Evolutionary conservation across 441 rosid species (phyloP).

Genomic region (Erysimum cheiri): DNA sequence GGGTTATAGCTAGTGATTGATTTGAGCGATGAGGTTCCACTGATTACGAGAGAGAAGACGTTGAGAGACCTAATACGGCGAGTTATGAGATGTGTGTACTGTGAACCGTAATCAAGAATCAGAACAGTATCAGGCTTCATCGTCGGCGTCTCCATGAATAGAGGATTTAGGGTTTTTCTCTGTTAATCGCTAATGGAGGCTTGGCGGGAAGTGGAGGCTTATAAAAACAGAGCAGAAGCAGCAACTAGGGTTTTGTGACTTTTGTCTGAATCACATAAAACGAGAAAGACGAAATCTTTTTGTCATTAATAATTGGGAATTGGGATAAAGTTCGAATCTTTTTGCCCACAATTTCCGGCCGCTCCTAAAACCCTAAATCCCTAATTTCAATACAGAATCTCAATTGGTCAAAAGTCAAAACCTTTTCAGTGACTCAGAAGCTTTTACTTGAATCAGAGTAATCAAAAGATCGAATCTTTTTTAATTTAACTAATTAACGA

Average conservation of each 20-base stretch:
- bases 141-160: slow-evolving; percentile 53
- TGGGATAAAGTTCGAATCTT: slow-evolving; percentile 23
- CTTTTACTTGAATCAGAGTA: slow-evolving; percentile 8
- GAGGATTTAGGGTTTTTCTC: slow-evolving; percentile 39
- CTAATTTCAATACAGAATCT: background rate
- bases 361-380: slow-evolving; percentile 31
- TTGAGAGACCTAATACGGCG: slow-evolving; percentile 83
- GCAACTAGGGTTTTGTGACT: slow-evolving; percentile 38
- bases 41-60: slow-evolving; percentile 82
- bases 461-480: no score
- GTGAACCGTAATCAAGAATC: slow-evolving; percentile 91
- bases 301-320: background rate
- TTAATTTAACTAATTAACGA: no score
- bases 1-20: slow-evolving; percentile 69
- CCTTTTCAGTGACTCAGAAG: slow-evolving; percentile 19
- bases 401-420: slow-evolving; percentile 35
- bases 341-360: slow-evolving; percentile 34
- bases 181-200: slow-evolving; percentile 21
- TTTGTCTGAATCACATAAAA: slow-evolving; percentile 27
- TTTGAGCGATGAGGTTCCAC: slow-evolving; percentile 76
- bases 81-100: slow-evolving; percentile 90
- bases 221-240: slow-evolving; percentile 30
- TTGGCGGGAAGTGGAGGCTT: slow-evolving; percentile 62
- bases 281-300: slow-evolving; percentile 36
- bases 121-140: slow-evolving; percentile 69